Percentiles rank a stretch among this genome's conserved stretches.
Conservation (phyloP, 1,139 yeast species). For the Geotrichum restrictum region DNA sequence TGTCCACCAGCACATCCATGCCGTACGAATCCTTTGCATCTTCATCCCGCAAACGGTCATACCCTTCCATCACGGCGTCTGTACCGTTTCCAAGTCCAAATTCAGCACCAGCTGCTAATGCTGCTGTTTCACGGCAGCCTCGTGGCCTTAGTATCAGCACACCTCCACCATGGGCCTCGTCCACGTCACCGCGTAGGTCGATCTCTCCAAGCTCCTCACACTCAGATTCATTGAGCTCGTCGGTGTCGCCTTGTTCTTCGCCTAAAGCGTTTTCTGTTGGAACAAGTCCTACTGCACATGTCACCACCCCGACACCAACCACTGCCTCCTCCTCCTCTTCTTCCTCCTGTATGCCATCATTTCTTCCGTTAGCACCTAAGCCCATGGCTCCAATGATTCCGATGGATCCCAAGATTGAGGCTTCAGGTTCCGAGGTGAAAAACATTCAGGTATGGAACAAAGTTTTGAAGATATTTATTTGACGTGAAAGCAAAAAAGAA, state of each 20-base stretch:
- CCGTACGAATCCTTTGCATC: conserved; percentile 6
- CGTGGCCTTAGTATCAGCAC: not conserved
- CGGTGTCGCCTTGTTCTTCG: not conserved
- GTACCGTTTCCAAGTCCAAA: not conserved
- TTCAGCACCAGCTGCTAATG: not conserved
- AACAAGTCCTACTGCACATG: not conserved
- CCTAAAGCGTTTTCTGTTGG: not conserved
- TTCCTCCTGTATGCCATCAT: not conserved
- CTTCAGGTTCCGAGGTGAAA: not conserved
- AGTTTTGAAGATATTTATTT: conserved; percentile 7
- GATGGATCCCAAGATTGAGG: not conserved
- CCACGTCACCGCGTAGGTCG: not conserved
- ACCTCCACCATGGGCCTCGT: not conserved
- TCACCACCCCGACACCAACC: not conserved
- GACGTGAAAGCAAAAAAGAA: too few relatives aligned
- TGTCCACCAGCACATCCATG: not conserved
- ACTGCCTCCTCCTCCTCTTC: not conserved
- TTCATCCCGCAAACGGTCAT: conserved; percentile 3
- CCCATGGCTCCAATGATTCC: not conserved
- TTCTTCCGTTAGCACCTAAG: not conserved
- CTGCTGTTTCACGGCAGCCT: not conserved
- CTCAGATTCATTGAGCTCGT: not conserved
- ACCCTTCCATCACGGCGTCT: not conserved
- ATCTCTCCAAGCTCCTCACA: not conserved
- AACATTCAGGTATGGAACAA: not conserved